Base-by-base conservation (phyloP, 2,329 filamentous ascomycete genomes). In the Clathrospora elynae region DNA sequence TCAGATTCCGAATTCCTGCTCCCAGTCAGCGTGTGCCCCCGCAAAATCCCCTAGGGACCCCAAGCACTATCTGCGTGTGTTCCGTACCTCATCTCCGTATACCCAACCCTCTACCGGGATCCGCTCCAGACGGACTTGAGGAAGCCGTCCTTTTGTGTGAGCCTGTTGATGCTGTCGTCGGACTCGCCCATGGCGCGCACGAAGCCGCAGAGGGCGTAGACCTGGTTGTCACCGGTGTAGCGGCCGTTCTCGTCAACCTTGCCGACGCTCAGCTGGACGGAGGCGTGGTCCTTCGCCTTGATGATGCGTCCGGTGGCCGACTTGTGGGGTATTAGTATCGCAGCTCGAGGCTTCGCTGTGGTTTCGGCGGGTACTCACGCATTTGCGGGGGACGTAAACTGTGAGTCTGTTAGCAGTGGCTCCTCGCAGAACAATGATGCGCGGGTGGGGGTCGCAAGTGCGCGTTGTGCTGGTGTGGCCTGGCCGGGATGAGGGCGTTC, bases 201-300 rank as follows among this genome's bases (percentile, higher is more conserved):
- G 81, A 97, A 99, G 59, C 93, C 93, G 80, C 88, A 95, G 61
- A 99, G 87, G 67, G 93, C 92, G 75, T 96, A 99, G 73, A 89
- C 86, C 78, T 96, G 88, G 86, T 91, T 95, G 82, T 96, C 93
- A 78, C 92, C 90, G 65, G 89, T 90, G 79, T 91, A 90, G 70
- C 91, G 89, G 75, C 93, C 93, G 81, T 91, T 95, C 86, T 99
- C 93, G 78, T 97, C 92, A 69, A 99, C 93, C 83, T 96, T 97
- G 77, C 87, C 92, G 74, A 99, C 82, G 68, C 87, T 89, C 78
- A 99, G 90, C 80, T 99, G 93, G 68, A 97, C 93, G 56, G 89
- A 95, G 70, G 90, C 92, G 84, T 99, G 93, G 81, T 99, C 93
- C 83, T 97, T 96, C 82, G 93, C 90, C 83, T 96, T 96, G 86